These are phyloP conservation scores for Candida tunisiensis DNA, from an alignment of 1,139 yeast genomes.

Conservation along the genomic window DNA sequence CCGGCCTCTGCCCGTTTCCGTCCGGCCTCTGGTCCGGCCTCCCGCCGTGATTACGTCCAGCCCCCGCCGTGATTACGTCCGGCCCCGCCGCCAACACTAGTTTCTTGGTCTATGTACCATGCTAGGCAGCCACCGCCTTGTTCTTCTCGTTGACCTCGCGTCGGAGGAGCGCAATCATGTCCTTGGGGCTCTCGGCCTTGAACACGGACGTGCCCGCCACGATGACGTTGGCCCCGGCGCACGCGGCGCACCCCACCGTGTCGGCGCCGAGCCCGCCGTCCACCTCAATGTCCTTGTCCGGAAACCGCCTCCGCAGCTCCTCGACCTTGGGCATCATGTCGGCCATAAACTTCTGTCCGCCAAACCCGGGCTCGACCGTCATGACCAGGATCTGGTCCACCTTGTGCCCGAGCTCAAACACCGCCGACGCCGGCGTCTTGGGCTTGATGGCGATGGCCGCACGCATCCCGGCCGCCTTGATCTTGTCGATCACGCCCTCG, in stretches of 20 bases:
- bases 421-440: constrained; percentile 74
- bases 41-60: too few species aligned
- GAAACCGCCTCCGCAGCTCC: constrained; percentile 52
- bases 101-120: too few species aligned
- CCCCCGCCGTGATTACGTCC: too few species aligned
- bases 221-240: constrained; percentile 93
- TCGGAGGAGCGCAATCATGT: constrained; percentile 53
- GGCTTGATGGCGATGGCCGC: constrained; percentile 96
- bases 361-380: constrained; percentile 99
- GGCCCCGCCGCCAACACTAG: too few species aligned
- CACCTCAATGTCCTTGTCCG: constrained; percentile 76
- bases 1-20: too few species aligned
- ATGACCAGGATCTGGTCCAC: constrained; percentile 88
- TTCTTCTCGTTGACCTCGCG: constrained; percentile 30
- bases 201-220: constrained; percentile 96
- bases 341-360: constrained; percentile 93
- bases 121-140: neutral
- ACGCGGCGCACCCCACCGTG: constrained; percentile 71
- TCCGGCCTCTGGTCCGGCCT: too few species aligned
- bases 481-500: constrained; percentile 51
- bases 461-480: constrained; percentile 68
- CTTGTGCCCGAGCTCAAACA: constrained; percentile 56
- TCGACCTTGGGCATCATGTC: constrained; percentile 95
- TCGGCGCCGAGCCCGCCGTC: constrained; percentile 92
- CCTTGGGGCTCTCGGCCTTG: constrained; percentile 62